Conservation (phyloP, 768 basidiomycete species). For the Naganishia vaughanmartiniae region DNA sequence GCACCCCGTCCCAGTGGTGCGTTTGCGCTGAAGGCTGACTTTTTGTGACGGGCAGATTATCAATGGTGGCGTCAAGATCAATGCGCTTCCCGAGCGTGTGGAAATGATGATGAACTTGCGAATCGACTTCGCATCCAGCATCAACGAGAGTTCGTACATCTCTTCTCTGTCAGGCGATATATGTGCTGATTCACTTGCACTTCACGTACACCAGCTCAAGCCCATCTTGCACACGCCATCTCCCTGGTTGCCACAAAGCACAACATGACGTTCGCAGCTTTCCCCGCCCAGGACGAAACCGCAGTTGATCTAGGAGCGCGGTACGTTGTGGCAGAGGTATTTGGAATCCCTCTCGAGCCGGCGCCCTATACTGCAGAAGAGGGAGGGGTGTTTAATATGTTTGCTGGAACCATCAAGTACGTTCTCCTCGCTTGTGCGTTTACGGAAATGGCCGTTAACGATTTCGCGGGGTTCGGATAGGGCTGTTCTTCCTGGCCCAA, state of each 20-base stretch:
- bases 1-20: conserved; percentile 26
- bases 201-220: conserved; percentile 13
- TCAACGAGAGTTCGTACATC: conserved; percentile 36
- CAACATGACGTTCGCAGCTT: conserved; percentile 17
- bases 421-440: conserved; percentile 9
- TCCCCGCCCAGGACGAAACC: not conserved
- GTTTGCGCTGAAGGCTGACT: conserved; percentile 42
- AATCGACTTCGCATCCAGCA: conserved; percentile 45
- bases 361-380: conserved; percentile 42
- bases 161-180: not conserved
- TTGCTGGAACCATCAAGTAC: conserved; percentile 49
- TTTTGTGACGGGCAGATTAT: conserved; percentile 41
- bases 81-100: conserved; percentile 70
- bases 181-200: not conserved
- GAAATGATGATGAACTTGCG: conserved; percentile 45
- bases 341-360: conserved; percentile 45
- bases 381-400: conserved; percentile 46
- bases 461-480: conserved; percentile 17
- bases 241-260: conserved; percentile 8
- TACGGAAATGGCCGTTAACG: conserved; percentile 2
- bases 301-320: not conserved
- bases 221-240: conserved; percentile 9
- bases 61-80: conserved; percentile 59
- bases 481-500: conserved; percentile 38
- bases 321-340: conserved; percentile 29